These are phyloP conservation scores for Hirsutella rhossiliensis DNA, from an alignment of 2,329 filamentous ascomycete species.

Conservation along the genomic window DNA sequence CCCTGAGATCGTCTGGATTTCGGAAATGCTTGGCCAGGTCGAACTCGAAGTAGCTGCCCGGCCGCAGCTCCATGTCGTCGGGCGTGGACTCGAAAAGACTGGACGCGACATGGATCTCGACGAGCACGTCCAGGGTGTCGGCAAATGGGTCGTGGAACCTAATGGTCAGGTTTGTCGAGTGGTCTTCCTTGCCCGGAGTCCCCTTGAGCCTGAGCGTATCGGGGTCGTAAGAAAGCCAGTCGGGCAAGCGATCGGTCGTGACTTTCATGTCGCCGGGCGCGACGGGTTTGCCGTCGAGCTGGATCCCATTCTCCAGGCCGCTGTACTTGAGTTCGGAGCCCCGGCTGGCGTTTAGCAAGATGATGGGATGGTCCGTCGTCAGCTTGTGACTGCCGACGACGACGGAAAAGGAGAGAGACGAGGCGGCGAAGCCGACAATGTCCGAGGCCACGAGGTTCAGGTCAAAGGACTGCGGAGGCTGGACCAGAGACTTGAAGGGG, in stretches of 20 bases:
- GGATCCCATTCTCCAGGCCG: constrained; percentile 37
- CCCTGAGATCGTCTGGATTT: constrained; percentile 22
- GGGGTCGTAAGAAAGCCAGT: constrained; percentile 58
- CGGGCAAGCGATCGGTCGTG: constrained; percentile 39
- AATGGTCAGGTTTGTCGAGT: constrained; percentile 51
- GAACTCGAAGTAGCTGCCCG: constrained; percentile 29
- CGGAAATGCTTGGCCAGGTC: constrained; percentile 30
- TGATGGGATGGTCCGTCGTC: constrained; percentile 43
- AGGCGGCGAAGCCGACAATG: constrained; percentile 62
- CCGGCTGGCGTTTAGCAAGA: constrained; percentile 44
- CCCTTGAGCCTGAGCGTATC: constrained; percentile 51
- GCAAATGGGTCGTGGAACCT: constrained; percentile 46
- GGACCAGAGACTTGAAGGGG: constrained; percentile 45
- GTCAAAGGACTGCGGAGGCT: constrained; percentile 59
- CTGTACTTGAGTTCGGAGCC: constrained; percentile 40
- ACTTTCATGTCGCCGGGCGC: constrained; percentile 39
- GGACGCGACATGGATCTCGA: constrained; percentile 26
- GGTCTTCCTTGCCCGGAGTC: constrained; percentile 44
- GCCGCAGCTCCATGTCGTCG: constrained; percentile 24
- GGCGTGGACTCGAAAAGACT: constrained; percentile 27
- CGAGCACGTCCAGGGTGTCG: constrained; percentile 43
- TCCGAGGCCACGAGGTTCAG: constrained; percentile 70
- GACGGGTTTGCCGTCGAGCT: constrained; percentile 43
- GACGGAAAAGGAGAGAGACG: constrained; percentile 55
- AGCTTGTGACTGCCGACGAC: constrained; percentile 61